A percentile compares a stretch with the other conserved stretches of the same genome.
Conservation (phyloP, 371 early-diverging fungal genomes). For the Actinomortierella ambigua region DNA sequence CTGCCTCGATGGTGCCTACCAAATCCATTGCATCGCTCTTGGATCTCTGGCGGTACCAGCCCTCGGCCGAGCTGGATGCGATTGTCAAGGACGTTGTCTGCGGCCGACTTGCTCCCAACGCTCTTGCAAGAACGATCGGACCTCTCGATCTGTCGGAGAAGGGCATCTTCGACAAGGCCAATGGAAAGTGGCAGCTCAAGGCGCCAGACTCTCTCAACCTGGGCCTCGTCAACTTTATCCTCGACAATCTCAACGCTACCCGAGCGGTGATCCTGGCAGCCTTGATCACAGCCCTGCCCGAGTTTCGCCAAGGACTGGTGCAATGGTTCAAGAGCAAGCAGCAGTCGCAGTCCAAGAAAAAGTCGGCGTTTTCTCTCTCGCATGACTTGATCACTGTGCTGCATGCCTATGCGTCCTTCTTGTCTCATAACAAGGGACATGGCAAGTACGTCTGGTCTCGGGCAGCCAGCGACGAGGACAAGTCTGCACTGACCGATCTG, state of each 20-base stretch:
- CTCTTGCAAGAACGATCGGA: conserved; percentile 17
- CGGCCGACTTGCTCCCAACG: conserved; percentile 35
- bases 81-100: conserved; percentile 32
- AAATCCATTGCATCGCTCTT: conserved; percentile 29
- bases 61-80: conserved; percentile 44
- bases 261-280: conserved; percentile 34
- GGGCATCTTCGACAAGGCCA: conserved; percentile 29
- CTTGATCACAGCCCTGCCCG: conserved; percentile 21
- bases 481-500: no score
- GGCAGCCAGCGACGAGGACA: no score
- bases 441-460: no score
- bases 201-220: conserved; percentile 17
- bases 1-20: conserved; percentile 30
- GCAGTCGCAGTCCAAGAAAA: no score
- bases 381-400: conserved; percentile 15
- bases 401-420: conserved; percentile 18
- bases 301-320: conserved; percentile 17
- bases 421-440: no score
- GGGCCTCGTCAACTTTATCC: conserved; percentile 34
- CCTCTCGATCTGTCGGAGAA: conserved; percentile 23
- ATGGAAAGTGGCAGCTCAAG: background rate
- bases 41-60: conserved; percentile 44
- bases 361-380: no score
- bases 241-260: conserved; percentile 15
- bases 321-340: no score